Base-by-base conservation (phyloP, 2,329 filamentous ascomycete genomes). In the Rhynchosporium secalis region DNA sequence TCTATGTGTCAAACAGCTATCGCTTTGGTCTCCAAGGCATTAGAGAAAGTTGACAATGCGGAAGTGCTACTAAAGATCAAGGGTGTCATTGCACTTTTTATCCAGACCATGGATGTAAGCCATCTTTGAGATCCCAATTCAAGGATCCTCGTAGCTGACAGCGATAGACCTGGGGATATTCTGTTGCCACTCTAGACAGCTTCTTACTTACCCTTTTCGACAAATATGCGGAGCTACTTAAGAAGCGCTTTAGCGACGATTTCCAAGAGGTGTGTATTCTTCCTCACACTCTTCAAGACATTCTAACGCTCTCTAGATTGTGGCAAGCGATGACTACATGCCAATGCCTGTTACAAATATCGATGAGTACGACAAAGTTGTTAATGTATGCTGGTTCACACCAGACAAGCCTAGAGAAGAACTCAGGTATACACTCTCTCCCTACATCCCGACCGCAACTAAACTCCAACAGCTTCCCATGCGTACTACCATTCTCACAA, bases 291-390 rank as follows among this genome's bases (percentile, higher is more conserved):
- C 13, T 51, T 9, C 29, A 60, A 20, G 59, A 3, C 29, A 4
- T 41, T 54, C 61, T 70, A 43, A 73, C 33, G 33, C n/a, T 13
- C 31, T 9, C 40, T 61, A 86, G 83, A 88, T 88, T 70, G 85
- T 88, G 15, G 87, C 91, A n/a, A 97, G 92, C 0, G 95, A 99
- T 74, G 95, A 99, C 76, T 99, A 99, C 76, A 99, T 99, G 94
- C 96, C 95, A 2, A 98, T 99, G 95, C 91, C 92, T 1, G 96
- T 98, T 74, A 91, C 92, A 71, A 92, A 89, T 26, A 77, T 83
- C 15, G 93, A 96, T 70, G 93, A 98, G 72, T 98, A 96, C 73
- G 91, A 96, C 71, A 96, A 97, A 72, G 94, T 99, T 41, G 86
- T 97, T 67, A 95, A 92, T 65, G 92, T 98, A 64, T 96, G 90